These are phyloP conservation scores for Mycena albidolilacea DNA, from an alignment of 768 basidiomycete species.

Conservation along the genomic window DNA sequence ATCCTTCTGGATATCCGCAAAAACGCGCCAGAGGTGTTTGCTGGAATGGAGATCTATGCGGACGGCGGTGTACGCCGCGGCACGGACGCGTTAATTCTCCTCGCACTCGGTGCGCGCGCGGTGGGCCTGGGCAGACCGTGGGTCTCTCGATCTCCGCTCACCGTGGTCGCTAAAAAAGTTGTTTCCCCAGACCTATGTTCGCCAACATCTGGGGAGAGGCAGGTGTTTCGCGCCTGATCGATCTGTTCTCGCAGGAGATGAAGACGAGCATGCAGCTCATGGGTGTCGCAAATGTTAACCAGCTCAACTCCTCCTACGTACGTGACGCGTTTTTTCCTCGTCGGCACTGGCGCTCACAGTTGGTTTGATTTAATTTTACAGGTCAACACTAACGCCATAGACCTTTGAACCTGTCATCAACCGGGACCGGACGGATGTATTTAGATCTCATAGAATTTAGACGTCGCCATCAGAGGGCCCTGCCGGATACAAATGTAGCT, in stretches of 20 bases:
- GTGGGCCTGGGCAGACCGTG: conserved; percentile 55
- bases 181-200: conserved; percentile 48
- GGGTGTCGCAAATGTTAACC: conserved; percentile 41
- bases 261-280: conserved; percentile 44
- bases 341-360: not conserved
- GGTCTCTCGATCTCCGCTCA: not conserved
- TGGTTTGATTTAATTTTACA: not conserved
- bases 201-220: conserved; percentile 55
- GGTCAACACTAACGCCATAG: conserved; percentile 41
- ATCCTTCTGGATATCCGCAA: conserved; percentile 56
- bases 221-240: conserved; percentile 46
- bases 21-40: conserved; percentile 56
- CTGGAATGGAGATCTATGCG: conserved; percentile 57
- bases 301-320: conserved; percentile 43
- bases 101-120: conserved; percentile 57
- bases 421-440: no score
- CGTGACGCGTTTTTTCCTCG: conserved; percentile 7
- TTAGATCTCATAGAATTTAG: no score
- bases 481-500: no score
- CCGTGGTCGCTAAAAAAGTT: not conserved
- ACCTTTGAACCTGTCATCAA: no score
- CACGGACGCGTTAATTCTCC: conserved; percentile 59
- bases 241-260: conserved; percentile 41
- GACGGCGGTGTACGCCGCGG: conserved; percentile 64
- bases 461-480: no score